A percentile compares a stretch with the other conserved stretches of the same genome.
These are phyloP conservation scores for Erucastrum elatum DNA, from an alignment of 345 rosid genomes.

Conservation along the genomic window DNA sequence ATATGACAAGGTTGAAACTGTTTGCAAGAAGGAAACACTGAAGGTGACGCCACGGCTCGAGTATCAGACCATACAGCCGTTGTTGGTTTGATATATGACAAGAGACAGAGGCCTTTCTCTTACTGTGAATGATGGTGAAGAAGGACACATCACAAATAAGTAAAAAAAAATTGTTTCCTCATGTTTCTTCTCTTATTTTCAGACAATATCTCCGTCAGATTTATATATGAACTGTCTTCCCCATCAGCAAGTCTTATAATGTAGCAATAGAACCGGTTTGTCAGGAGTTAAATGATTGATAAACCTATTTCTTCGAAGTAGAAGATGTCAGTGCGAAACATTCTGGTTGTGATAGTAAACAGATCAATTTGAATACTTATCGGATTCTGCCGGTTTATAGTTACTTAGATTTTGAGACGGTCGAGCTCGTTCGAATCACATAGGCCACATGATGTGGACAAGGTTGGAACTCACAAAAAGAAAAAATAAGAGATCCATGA, in stretches of 20 bases:
- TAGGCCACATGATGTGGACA: too few species aligned
- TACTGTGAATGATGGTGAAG: neutral
- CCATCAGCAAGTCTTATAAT: neutral
- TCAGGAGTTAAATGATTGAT: neutral
- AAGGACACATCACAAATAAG: constrained; percentile 2
- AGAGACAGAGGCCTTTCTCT: neutral
- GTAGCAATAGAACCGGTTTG: neutral
- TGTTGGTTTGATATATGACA: constrained; percentile 20
- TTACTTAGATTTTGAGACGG: too few species aligned
- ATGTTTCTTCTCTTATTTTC: constrained; percentile 8
- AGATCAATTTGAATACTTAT: neutral
- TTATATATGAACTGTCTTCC: neutral
- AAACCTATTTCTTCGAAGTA: neutral
- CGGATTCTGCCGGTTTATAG: neutral
- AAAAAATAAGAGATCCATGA: neutral
- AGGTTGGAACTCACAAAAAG: too few species aligned
- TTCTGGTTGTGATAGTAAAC: neutral
- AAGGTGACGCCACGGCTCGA: constrained; percentile 6
- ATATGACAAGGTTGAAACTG: constrained; percentile 44
- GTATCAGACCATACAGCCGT: neutral
- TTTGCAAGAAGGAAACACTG: constrained; percentile 38
- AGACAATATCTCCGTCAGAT: neutral
- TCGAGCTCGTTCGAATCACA: too few species aligned
- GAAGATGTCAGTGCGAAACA: neutral
- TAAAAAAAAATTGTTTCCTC: neutral